phyloP scores from a whole-genome alignment of 371 early-diverging fungal species.

The Mortierella sp. region DNA sequence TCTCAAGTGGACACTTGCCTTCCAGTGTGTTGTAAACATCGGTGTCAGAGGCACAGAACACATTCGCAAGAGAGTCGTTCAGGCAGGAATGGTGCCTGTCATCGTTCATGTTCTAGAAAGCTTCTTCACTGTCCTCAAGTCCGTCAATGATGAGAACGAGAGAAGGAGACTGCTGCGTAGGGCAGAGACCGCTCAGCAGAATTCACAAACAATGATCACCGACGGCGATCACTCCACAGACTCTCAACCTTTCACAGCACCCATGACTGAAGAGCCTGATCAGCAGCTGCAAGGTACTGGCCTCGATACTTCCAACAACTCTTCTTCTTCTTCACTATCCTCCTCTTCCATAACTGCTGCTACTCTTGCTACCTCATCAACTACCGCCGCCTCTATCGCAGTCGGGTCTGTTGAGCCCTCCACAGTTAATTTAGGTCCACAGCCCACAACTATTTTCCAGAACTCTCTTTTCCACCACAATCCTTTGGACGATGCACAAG shows the following conservation, averaged over 20 bases:
- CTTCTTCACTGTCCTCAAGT: slow-evolving; percentile 70
- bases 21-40: slow-evolving; percentile 88
- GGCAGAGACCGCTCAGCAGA: slow-evolving; percentile 34
- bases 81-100: slow-evolving; percentile 85
- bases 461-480: slow-evolving; percentile 15
- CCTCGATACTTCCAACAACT: slow-evolving; percentile 15
- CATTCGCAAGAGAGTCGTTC: slow-evolving; percentile 86
- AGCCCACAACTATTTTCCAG: slow-evolving; percentile 4
- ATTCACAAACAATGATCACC: slow-evolving; percentile 35
- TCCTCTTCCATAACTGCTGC: slow-evolving; percentile 22
- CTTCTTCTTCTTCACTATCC: slow-evolving; percentile 21
- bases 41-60: slow-evolving; percentile 88
- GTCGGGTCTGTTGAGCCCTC: slow-evolving; percentile 20
- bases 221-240: slow-evolving; percentile 16
- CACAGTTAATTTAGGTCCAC: slow-evolving; percentile 21
- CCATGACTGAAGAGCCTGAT: slow-evolving; percentile 17
- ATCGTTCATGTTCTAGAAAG: slow-evolving; percentile 83
- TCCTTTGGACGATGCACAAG: slow-evolving; percentile 6
- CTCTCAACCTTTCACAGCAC: slow-evolving; percentile 21
- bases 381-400: slow-evolving; percentile 17
- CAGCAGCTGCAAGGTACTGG: slow-evolving; percentile 18
- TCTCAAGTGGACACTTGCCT: slow-evolving; percentile 89
- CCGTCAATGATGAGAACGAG: slow-evolving; percentile 72
- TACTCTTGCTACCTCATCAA: slow-evolving; percentile 16
- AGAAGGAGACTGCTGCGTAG: slow-evolving; percentile 60